These are phyloP conservation scores for Epichloe festucae DNA, from an alignment of 2,329 filamentous ascomycete genomes.

Conservation along the genomic window DNA sequence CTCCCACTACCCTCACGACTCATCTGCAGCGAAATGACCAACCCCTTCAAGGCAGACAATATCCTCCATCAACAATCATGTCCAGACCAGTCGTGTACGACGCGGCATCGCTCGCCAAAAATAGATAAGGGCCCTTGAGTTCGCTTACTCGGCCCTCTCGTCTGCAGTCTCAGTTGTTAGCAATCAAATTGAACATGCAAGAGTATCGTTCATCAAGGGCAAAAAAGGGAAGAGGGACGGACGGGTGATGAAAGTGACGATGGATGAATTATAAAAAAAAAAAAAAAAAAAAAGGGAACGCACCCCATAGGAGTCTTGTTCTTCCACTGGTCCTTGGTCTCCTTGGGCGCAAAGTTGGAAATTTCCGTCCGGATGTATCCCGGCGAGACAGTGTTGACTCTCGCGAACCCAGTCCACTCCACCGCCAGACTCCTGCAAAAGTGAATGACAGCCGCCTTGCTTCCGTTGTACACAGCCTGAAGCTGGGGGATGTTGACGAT, in stretches of 20 bases:
- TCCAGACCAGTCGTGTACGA: slow-evolving; percentile 69
- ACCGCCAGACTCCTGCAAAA: slow-evolving; percentile 56
- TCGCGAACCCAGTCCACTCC: slow-evolving; percentile 65
- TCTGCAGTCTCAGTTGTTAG: slow-evolving; percentile 17
- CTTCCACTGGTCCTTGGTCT: slow-evolving; percentile 61
- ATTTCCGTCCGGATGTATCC: slow-evolving; percentile 69
- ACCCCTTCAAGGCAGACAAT: slow-evolving; percentile 35
- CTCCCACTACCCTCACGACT: background rate
- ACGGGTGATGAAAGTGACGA: background rate
- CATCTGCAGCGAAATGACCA: background rate
- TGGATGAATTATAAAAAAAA: background rate
- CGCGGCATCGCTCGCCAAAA: slow-evolving; percentile 69
- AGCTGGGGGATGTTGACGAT: slow-evolving; percentile 67
- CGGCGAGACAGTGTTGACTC: slow-evolving; percentile 59
- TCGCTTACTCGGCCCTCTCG: slow-evolving; percentile 61
- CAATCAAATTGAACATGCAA: background rate
- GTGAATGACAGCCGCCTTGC: slow-evolving; percentile 52
- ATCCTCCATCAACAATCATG: slow-evolving; percentile 65
- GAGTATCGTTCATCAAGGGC: background rate
- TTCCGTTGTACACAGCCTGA: slow-evolving; percentile 61
- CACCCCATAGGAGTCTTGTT: slow-evolving; percentile 68
- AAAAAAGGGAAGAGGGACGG: background rate
- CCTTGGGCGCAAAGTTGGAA: slow-evolving; percentile 47
- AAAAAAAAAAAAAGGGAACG: slow-evolving; percentile 10
- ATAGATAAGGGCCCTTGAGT: slow-evolving; percentile 72